A percentile compares a stretch with the other conserved stretches of the same genome.
Evolutionary conservation across 106 monocot genomes (phyloP).

Genomic region (Allium fistulosum): DNA sequence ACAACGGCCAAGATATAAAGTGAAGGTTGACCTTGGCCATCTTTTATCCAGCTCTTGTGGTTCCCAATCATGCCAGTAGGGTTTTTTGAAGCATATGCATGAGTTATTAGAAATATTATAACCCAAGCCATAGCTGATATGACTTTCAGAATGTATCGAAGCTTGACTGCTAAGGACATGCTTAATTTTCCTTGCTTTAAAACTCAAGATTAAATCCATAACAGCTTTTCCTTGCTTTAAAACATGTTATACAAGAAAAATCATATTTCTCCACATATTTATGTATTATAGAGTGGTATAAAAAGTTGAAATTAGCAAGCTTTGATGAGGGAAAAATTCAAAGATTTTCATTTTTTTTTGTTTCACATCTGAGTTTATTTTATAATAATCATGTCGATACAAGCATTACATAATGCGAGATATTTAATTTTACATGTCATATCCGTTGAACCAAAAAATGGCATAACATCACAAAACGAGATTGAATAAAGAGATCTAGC

Average conservation of each 20-base stretch:
- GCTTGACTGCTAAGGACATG: slow-evolving; percentile 69
- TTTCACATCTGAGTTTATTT: neutral
- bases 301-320: neutral
- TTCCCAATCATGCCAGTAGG: slow-evolving; percentile 66
- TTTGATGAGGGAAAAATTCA: neutral
- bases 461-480: no score
- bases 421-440: no score
- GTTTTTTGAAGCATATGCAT: slow-evolving; percentile 83
- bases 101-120: slow-evolving; percentile 71
- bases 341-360: neutral
- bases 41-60: slow-evolving; percentile 70
- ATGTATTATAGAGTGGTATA: neutral
- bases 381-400: neutral
- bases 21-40: slow-evolving; percentile 67
- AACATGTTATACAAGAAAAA: neutral
- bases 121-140: slow-evolving; percentile 81
- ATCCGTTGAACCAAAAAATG: no score
- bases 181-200: slow-evolving; percentile 82
- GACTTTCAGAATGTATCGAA: slow-evolving; percentile 86
- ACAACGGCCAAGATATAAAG: slow-evolving; percentile 72
- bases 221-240: slow-evolving; percentile 72
- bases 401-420: neutral
- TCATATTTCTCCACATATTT: neutral
- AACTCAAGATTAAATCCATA: slow-evolving; percentile 78
- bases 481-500: no score